Evolutionary conservation across 495 filamentous ascomycete species (phyloP).

Genomic region (Penicillium dipodomyicola): DNA sequence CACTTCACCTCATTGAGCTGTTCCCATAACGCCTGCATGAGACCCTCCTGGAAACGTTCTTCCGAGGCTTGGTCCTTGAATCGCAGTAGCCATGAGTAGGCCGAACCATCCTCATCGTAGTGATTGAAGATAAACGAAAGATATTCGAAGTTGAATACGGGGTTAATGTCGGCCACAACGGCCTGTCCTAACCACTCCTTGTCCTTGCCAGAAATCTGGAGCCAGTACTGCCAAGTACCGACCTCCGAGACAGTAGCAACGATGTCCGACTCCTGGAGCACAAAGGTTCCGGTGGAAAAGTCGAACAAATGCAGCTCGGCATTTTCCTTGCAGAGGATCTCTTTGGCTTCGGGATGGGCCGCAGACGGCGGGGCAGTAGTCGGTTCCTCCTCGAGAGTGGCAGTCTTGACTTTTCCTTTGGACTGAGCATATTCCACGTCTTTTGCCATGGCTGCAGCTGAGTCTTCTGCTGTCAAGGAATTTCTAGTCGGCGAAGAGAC

Average conservation of each 20-base stretch:
- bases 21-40: constrained; percentile 96
- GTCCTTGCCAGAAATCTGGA: constrained; percentile 76
- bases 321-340: constrained; percentile 69
- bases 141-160: constrained; percentile 98
- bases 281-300: constrained; percentile 76
- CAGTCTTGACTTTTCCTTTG: constrained; percentile 40
- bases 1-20: constrained; percentile 94
- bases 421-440: constrained; percentile 48
- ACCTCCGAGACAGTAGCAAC: constrained; percentile 79
- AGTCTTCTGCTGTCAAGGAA: constrained; percentile 35
- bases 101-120: constrained; percentile 80
- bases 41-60: constrained; percentile 86
- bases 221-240: constrained; percentile 93
- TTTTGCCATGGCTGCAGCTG: constrained; percentile 43
- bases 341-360: constrained; percentile 63
- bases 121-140: constrained; percentile 99
- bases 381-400: constrained; percentile 23
- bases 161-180: constrained; percentile 87
- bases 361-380: constrained; percentile 55
- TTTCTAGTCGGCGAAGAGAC: constrained; percentile 58
- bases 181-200: constrained; percentile 86
- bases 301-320: constrained; percentile 95
- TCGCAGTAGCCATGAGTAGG: constrained; percentile 92
- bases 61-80: constrained; percentile 80
- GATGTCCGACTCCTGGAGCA: constrained; percentile 72